phyloP scores from a whole-genome alignment of 441 rosid species.

The Brassica balearica region DNA sequence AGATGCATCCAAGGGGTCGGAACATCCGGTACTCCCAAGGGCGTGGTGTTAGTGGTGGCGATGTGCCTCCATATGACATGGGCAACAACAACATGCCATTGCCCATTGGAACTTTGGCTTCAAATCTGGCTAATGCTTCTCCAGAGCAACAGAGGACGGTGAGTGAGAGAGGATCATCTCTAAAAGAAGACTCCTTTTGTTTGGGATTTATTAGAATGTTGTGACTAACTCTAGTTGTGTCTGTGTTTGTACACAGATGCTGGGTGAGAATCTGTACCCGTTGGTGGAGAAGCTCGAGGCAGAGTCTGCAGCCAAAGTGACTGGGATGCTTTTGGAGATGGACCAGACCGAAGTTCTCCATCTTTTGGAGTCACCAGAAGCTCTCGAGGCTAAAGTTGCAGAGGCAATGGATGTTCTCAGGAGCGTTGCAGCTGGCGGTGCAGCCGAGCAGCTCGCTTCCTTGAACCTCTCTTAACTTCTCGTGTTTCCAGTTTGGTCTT shows the following conservation, averaged over 20 bases:
- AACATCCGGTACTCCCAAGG: constrained; percentile 63
- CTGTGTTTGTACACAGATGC: constrained; percentile 52
- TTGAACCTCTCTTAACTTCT: constrained; percentile 62
- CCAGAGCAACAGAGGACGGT: constrained; percentile 89
- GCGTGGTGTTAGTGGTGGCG: constrained; percentile 55
- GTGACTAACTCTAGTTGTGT: neutral
- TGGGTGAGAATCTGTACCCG: constrained; percentile 92
- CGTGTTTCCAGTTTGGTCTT: constrained; percentile 10
- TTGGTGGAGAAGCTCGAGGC: constrained; percentile 86
- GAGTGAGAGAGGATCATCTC: constrained; percentile 20
- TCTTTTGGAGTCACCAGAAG: constrained; percentile 88
- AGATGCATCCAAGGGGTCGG: constrained; percentile 73
- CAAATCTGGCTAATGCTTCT: constrained; percentile 79
- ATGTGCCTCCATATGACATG: constrained; percentile 57
- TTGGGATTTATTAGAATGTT: neutral
- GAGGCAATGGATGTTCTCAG: constrained; percentile 92
- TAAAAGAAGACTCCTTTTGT: neutral
- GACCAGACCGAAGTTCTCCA: constrained; percentile 91
- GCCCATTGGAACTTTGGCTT: constrained; percentile 70
- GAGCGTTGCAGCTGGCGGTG: constrained; percentile 66
- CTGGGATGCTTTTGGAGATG: constrained; percentile 97
- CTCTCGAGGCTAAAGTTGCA: constrained; percentile 79
- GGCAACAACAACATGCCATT: constrained; percentile 50
- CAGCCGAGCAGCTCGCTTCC: constrained; percentile 73
- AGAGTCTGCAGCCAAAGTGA: constrained; percentile 86